Conservation (phyloP, 495 filamentous ascomycete genomes). For the Aspergillus biplanus region DNA sequence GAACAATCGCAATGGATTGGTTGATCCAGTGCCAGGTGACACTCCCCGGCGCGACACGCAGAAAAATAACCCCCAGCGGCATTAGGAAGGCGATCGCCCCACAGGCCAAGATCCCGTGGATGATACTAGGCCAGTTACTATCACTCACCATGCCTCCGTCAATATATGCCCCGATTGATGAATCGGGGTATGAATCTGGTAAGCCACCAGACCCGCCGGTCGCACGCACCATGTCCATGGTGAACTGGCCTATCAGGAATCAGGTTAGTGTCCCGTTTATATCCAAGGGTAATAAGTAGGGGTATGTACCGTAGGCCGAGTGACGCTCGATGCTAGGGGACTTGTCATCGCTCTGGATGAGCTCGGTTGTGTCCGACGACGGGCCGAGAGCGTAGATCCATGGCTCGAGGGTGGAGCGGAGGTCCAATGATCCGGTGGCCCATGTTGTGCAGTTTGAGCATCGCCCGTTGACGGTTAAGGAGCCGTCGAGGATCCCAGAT, state of each 20-base stretch:
- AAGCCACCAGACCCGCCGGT: background rate
- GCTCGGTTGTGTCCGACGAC: background rate
- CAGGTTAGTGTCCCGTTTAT: background rate
- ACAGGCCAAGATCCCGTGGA: background rate
- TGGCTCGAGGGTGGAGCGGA: background rate
- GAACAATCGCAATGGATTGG: background rate
- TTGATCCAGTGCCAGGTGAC: slow-evolving; percentile 3
- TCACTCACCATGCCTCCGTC: background rate
- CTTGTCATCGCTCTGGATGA: background rate
- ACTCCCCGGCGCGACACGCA: background rate
- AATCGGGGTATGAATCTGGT: background rate
- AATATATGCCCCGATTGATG: background rate
- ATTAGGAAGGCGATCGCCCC: background rate
- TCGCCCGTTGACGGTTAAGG: background rate
- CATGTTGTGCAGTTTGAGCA: background rate
- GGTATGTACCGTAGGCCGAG: background rate
- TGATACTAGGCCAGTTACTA: slow-evolving; percentile 4
- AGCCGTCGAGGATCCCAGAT: background rate
- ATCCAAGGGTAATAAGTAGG: background rate
- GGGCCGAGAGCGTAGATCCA: slow-evolving; percentile 6
- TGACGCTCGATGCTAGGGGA: slow-evolving; percentile 1
- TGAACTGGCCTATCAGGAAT: background rate
- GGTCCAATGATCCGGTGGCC: background rate
- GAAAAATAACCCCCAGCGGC: background rate
- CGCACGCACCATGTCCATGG: background rate